Percentiles rank a stretch among this genome's conserved stretches.
Evolutionary conservation across 768 basidiomycete genomes (phyloP).

Genomic region (Serendipita sp.): DNA sequence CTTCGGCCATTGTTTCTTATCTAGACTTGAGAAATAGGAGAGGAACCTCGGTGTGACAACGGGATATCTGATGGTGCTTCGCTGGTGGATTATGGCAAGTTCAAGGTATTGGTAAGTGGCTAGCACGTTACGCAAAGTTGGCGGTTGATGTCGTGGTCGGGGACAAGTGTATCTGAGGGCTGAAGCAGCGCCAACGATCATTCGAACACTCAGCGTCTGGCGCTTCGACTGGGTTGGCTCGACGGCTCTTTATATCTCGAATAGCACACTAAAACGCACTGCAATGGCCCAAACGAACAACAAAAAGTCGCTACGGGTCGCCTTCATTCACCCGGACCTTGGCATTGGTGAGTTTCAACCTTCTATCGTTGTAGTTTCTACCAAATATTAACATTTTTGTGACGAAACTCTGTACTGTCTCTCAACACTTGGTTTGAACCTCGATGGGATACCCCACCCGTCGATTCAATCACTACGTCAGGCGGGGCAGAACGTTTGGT

Average conservation of each 20-base stretch:
- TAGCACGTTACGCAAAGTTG: constrained; percentile 4
- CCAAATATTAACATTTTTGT: neutral
- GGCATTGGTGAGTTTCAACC: constrained; percentile 54
- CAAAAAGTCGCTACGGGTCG: constrained; percentile 25
- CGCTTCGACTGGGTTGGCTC: neutral
- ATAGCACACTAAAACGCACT: neutral
- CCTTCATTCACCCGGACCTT: constrained; percentile 87
- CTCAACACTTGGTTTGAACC: neutral
- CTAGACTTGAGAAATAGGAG: neutral
- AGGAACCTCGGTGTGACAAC: neutral
- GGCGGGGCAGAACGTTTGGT: constrained; percentile 92
- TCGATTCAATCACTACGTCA: constrained; percentile 18
- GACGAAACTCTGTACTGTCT: neutral
- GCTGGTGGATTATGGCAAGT: neutral
- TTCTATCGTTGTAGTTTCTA: neutral
- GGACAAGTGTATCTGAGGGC: neutral
- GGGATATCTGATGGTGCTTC: neutral
- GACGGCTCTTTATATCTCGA: neutral
- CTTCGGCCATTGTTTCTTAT: constrained; percentile 56
- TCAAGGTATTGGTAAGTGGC: neutral
- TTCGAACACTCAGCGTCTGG: neutral
- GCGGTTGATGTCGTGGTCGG: neutral
- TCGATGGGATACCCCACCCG: neutral
- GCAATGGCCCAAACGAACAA: neutral
- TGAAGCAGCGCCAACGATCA: neutral